Conservation (phyloP, 345 rosid species). For the Brassica incana region DNA sequence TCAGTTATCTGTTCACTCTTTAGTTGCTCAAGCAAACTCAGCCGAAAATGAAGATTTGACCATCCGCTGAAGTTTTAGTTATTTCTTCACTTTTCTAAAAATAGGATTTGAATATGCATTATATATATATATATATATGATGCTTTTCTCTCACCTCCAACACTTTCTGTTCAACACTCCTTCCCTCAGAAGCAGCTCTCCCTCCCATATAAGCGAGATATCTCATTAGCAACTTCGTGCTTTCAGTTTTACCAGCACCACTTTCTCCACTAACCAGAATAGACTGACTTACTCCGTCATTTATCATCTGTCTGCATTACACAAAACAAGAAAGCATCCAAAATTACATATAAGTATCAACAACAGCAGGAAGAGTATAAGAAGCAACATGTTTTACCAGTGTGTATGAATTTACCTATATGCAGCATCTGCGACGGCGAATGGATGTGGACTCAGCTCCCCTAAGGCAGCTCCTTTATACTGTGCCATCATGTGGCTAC, state of each 20-base stretch:
- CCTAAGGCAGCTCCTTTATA: slow-evolving; percentile 98
- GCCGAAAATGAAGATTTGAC: not conserved
- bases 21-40: slow-evolving; percentile 11
- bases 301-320: slow-evolving; percentile 80
- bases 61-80: slow-evolving; percentile 11
- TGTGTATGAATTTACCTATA: slow-evolving; percentile 61
- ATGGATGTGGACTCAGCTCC: slow-evolving; percentile 95
- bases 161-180: slow-evolving; percentile 97
- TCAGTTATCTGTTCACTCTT: slow-evolving; percentile 1
- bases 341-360: not conserved
- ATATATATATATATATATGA: too few species aligned
- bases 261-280: slow-evolving; percentile 99
- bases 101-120: slow-evolving; percentile 6
- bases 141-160: slow-evolving; percentile 68
- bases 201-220: slow-evolving; percentile 99
- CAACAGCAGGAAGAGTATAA: not conserved
- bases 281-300: slow-evolving; percentile 86
- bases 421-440: slow-evolving; percentile 97
- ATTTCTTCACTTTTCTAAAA: slow-evolving; percentile 15
- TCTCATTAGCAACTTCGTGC: slow-evolving; percentile 96
- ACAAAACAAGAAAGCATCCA: not conserved
- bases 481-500: slow-evolving; percentile 96
- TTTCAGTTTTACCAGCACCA: slow-evolving; percentile 99
- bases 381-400: not conserved
- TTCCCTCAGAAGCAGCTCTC: slow-evolving; percentile 90